These are phyloP conservation scores for Striga hermonthica DNA, from an alignment of 305 asterid species.

Conservation along the genomic window DNA sequence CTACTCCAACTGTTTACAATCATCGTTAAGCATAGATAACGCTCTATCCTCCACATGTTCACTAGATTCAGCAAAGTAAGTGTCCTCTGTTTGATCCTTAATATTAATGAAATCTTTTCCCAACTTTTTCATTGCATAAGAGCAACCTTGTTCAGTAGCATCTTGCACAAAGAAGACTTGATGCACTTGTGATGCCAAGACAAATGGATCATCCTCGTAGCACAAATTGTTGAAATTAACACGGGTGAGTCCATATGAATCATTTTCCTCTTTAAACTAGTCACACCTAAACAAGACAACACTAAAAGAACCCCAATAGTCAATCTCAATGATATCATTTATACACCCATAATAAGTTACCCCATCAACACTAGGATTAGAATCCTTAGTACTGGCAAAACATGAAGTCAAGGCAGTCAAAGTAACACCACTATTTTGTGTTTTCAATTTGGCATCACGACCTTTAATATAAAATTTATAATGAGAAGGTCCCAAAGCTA, in stretches of 20 bases:
- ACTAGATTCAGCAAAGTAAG: background rate
- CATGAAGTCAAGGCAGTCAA: conserved; percentile 11
- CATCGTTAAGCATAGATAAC: background rate
- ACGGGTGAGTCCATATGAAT: conserved; percentile 6
- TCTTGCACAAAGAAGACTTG: background rate
- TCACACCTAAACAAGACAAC: background rate
- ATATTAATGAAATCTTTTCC: background rate
- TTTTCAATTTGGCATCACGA: background rate
- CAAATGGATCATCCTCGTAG: conserved; percentile 6
- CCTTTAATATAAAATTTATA: background rate
- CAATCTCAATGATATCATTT: background rate
- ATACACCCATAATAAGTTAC: background rate
- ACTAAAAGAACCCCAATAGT: conserved; percentile 12
- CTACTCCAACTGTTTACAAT: background rate
- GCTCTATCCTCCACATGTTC: background rate
- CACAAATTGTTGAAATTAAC: conserved; percentile 10
- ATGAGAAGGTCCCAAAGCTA: background rate
- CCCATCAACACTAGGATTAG: conserved; percentile 2
- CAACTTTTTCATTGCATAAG: background rate
- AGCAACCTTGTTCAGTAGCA: background rate
- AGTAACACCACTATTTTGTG: conserved; percentile 15
- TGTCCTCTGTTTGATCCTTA: background rate
- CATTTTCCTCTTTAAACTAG: conserved; percentile 5
- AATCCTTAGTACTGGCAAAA: conserved; percentile 14
- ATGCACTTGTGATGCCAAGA: conserved; percentile 12